Base-by-base conservation (phyloP, 139 green algal species). In the Tetradesmus lagerheimii region DNA sequence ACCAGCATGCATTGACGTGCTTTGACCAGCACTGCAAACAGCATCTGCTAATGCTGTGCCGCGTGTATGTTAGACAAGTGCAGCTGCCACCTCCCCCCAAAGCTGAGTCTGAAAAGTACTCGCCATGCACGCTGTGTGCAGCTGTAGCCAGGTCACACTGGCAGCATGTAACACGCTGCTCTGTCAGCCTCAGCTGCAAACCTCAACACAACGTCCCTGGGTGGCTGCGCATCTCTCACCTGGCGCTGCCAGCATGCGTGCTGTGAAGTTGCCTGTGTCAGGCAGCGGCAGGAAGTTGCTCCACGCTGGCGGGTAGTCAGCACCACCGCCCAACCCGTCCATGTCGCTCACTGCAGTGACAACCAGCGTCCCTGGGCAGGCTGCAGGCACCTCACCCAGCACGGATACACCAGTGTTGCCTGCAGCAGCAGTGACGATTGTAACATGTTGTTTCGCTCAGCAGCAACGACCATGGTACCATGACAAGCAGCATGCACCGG, bases 251-350 rank as follows among this genome's bases (percentile, higher is more conserved):
- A 88, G 2, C 16, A 88, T 20, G 1, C 83, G 83, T 11, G 83
- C 31, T 43, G 39, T 29, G 29, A 80, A 16, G 25, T 41, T 41
- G 3, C 47, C 39, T 6, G 64, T 66, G 64, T 88, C 83, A 41
- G 83, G 83, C 4, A 88, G 64, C 9, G 83, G 83, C 71, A 80
- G 38, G n/a, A 67, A 88, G 38, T 88, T 88, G 83, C 83, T 88
- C 83, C 83, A 88, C 38, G 25, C 2, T 8, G 83, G 25, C 1
- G 64, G 37, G 4, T 31, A 35, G 41, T 88, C 83, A 23, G 9
- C 35, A 31, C 25, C 0, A 9, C 27, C n/a, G 1, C 15, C 15
- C 12, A 15, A 9, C 1, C 37, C 62, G 20, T 88, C 83, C 1
- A n/a, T 35, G 38, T 88, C 83, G 12, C n/a, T 62, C 35, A 90